A percentile compares a stretch with the other conserved stretches of the same genome.
Evolutionary conservation across 1,139 yeast species (phyloP).

Genomic region (Groenewaldozyma sp.): DNA sequence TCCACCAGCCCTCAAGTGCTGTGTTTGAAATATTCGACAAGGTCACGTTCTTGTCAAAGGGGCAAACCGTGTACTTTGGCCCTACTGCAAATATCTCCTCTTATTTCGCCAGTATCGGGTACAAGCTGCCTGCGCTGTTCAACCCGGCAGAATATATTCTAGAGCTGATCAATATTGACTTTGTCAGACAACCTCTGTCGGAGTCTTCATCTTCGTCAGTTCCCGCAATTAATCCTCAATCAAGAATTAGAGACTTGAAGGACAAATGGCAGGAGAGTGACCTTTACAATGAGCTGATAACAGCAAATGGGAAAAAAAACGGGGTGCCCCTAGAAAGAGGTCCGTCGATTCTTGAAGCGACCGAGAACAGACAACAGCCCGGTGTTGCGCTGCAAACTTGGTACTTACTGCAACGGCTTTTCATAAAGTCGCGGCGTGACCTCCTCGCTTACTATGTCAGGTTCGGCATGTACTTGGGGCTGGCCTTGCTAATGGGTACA

Average conservation of each 20-base stretch:
- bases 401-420: constrained; percentile 23
- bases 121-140: constrained; percentile 26
- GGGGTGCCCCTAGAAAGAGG: too few relatives aligned
- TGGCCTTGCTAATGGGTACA: constrained; percentile 37
- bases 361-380: not conserved
- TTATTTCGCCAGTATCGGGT: constrained; percentile 13
- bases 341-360: not conserved
- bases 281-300: not conserved
- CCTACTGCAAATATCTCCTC: constrained; percentile 36
- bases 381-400: constrained; percentile 6
- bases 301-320: not conserved
- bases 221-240: constrained; percentile 37
- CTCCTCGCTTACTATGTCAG: constrained; percentile 34
- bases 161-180: constrained; percentile 33
- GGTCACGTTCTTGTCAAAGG: constrained; percentile 28
- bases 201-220: too few relatives aligned
- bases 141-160: constrained; percentile 32
- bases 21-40: constrained; percentile 28
- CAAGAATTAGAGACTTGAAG: constrained; percentile 42
- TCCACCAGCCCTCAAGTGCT: constrained; percentile 35
- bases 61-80: constrained; percentile 39
- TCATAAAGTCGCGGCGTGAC: constrained; percentile 32
- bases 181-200: constrained; percentile 7
- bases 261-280: constrained; percentile 39
- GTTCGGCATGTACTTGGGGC: constrained; percentile 33